Percentiles rank a stretch among this genome's conserved stretches.
Conservation (phyloP, 106 monocot genomes). For the Phalaenopsis aphrodite region DNA sequence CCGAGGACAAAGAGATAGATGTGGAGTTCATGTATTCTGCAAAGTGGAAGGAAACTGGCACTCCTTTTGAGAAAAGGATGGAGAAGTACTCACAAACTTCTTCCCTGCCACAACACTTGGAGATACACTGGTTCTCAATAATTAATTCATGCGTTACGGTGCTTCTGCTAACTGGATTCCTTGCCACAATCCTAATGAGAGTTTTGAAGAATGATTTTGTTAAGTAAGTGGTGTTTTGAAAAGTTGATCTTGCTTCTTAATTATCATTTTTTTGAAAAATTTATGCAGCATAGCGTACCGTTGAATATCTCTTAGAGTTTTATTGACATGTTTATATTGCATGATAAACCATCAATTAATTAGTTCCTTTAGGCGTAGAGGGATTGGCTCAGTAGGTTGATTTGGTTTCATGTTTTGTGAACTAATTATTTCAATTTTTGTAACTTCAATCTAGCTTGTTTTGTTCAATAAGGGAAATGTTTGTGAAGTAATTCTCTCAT, state of each 20-base stretch:
- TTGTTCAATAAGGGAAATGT: too few species aligned
- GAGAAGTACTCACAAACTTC: constrained; percentile 66
- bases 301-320: neutral
- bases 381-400: neutral
- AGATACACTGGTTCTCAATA: constrained; percentile 87
- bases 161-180: constrained; percentile 68
- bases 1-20: constrained; percentile 55
- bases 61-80: constrained; percentile 79
- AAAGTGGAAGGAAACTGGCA: constrained; percentile 65
- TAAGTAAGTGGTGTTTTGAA: constrained; percentile 40
- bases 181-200: constrained; percentile 81
- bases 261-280: neutral
- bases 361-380: neutral
- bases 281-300: neutral
- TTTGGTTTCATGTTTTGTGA: neutral
- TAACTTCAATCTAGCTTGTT: neutral
- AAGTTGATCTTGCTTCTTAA: neutral
- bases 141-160: constrained; percentile 84
- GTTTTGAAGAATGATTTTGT: constrained; percentile 85
- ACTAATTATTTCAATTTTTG: neutral
- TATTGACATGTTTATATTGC: neutral
- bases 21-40: constrained; percentile 63
- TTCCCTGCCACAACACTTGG: constrained; percentile 54
- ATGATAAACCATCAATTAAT: neutral
- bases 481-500: too few species aligned